Evolutionary conservation across 1,139 yeast genomes (phyloP).

Genomic region (Citeromyces hawaiiensis): DNA sequence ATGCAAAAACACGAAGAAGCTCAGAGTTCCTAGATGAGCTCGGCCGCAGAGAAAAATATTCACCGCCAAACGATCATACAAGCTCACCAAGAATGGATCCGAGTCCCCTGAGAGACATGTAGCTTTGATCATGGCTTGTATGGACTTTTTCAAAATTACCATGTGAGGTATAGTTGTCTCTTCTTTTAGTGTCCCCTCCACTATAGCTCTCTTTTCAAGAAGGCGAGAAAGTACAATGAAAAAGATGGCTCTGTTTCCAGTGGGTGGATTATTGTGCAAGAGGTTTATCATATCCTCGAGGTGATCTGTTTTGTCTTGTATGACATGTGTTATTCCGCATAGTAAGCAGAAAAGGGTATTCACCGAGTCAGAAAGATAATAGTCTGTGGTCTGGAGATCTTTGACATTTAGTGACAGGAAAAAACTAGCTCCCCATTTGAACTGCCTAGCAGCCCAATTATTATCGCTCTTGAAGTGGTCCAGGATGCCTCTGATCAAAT

Average conservation of each 20-base stretch:
- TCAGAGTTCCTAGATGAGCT: conserved; percentile 23
- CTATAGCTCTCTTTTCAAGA: not conserved
- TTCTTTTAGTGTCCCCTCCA: conserved; percentile 4
- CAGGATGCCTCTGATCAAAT: not conserved
- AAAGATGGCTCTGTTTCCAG: not conserved
- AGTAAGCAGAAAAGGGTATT: conserved; percentile 5
- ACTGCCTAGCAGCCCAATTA: conserved; percentile 4
- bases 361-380: conserved; percentile 3
- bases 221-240: not conserved
- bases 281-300: conserved; percentile 4
- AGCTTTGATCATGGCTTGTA: not conserved
- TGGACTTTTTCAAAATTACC: not conserved
- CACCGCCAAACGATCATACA: conserved; percentile 25
- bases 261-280: not conserved
- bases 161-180: conserved; percentile 1
- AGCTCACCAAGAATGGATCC: conserved; percentile 19
- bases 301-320: conserved; percentile 3
- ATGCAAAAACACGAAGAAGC: conserved; percentile 24
- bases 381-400: conserved; percentile 1
- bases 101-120: conserved; percentile 14
- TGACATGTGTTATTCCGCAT: conserved; percentile 3
- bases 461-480: not conserved
- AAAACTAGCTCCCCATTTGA: conserved; percentile 6
- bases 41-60: conserved; percentile 30
- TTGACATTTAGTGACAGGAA: conserved; percentile 1